Conservation (phyloP, 129 eudicot genomes). For the Smallanthus sonchifolius region DNA sequence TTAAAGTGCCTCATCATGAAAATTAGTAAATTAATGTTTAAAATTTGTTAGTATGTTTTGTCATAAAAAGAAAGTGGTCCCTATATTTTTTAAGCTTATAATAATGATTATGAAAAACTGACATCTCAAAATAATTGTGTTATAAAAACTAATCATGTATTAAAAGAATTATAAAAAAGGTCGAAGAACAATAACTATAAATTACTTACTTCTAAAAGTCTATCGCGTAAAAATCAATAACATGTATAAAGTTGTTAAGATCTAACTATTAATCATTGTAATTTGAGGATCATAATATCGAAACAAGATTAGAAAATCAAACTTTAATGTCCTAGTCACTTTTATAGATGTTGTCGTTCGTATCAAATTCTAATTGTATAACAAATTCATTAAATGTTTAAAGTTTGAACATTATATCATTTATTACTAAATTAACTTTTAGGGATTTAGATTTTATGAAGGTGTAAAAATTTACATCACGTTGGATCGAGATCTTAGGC, state of each 20-base stretch:
- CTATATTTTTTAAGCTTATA: background rate
- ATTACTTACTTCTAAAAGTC: background rate
- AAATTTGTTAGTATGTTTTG: constrained; percentile 1
- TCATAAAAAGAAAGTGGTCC: background rate
- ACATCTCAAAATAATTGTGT: background rate
- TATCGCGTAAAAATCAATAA: background rate
- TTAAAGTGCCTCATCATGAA: background rate
- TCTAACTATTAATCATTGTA: background rate
- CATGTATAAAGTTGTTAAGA: background rate
- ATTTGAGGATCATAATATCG: too few relatives aligned
- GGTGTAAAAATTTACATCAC: too few relatives aligned
- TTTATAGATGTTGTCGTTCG: too few relatives aligned
- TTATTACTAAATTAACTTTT: too few relatives aligned
- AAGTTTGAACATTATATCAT: too few relatives aligned
- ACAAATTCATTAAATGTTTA: too few relatives aligned
- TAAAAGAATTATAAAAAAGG: background rate
- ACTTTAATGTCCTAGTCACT: too few relatives aligned
- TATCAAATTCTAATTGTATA: too few relatives aligned
- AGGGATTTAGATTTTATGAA: too few relatives aligned
- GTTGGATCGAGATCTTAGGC: too few relatives aligned
- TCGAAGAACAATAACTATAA: background rate
- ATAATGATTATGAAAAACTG: background rate
- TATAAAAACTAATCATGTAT: too few relatives aligned
- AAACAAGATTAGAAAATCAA: too few relatives aligned
- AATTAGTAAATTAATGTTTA: background rate